Evolutionary conservation across 2,329 filamentous ascomycete genomes (phyloP).

Genomic region (Penicillium sp.): DNA sequence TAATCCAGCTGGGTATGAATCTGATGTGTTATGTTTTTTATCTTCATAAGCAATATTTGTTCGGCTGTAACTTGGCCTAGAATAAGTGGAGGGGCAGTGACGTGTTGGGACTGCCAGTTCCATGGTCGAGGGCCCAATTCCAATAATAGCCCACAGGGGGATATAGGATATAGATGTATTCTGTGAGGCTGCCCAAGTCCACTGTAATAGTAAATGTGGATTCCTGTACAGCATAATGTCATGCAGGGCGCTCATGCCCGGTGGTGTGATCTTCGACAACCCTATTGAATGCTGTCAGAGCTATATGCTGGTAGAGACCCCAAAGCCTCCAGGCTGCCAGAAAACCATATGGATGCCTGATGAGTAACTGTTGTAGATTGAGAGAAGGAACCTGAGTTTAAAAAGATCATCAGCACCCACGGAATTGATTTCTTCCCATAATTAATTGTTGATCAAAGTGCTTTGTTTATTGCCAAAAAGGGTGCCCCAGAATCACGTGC

Average conservation of each 20-base stretch:
- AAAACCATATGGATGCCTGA: conserved; percentile 9
- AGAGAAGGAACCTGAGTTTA: not conserved
- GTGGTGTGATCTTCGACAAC: conserved; percentile 11
- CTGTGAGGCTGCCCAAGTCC: not conserved
- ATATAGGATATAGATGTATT: not conserved
- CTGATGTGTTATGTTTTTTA: not conserved
- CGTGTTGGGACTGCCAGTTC: conserved; percentile 15
- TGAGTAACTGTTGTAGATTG: not conserved
- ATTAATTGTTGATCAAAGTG: not conserved
- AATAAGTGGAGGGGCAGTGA: conserved; percentile 13
- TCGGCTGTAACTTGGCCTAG: not conserved
- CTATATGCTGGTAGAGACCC: not conserved
- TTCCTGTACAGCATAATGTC: conserved; percentile 9
- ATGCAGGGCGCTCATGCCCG: conserved; percentile 9
- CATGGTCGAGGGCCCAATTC: conserved; percentile 17
- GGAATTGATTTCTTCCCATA: not conserved
- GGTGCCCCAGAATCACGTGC: conserved; percentile 25
- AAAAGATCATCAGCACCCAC: not conserved
- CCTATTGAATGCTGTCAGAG: not conserved
- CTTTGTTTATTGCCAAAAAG: conserved; percentile 17
- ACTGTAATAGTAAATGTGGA: not conserved
- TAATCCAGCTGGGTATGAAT: not conserved
- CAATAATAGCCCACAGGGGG: conserved; percentile 17
- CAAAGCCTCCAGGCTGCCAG: conserved; percentile 6
- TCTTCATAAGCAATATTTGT: not conserved